Percentiles rank a stretch among this genome's conserved stretches.
phyloP scores from a whole-genome alignment of 768 basidiomycete species.

The Tricholoma matsutake region DNA sequence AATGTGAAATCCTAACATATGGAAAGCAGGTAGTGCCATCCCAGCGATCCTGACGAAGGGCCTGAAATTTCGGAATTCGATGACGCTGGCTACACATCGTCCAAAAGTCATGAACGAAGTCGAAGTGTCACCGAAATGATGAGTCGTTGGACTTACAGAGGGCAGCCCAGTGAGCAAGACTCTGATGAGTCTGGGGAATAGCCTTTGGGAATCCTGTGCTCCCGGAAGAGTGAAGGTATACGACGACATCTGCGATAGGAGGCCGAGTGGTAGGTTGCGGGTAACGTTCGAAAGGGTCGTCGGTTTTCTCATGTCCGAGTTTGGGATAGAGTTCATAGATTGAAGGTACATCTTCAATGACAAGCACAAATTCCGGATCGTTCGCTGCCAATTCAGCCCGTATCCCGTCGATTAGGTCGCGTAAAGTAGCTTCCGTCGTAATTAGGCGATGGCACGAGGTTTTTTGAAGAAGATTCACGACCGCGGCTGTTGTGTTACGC shows the following conservation, averaged over 20 bases:
- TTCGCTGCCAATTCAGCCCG: constrained; percentile 13
- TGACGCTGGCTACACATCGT: constrained; percentile 9
- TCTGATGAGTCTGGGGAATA: constrained; percentile 32
- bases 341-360: constrained; percentile 29
- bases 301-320: constrained; percentile 30
- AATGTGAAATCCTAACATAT: constrained; percentile 28
- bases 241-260: constrained; percentile 21
- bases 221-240: constrained; percentile 50
- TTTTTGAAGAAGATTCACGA: constrained; percentile 29
- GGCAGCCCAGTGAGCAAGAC: constrained; percentile 30
- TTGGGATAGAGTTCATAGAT: constrained; percentile 38
- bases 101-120: not conserved
- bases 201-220: constrained; percentile 46
- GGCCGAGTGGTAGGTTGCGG: constrained; percentile 12
- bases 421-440: constrained; percentile 27
- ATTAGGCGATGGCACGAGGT: constrained; percentile 37
- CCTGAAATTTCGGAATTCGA: constrained; percentile 11
- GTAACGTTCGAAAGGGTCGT: constrained; percentile 29
- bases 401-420: constrained; percentile 28
- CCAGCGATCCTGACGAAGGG: constrained; percentile 19
- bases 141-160: constrained; percentile 26
- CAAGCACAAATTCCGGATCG: constrained; percentile 19
- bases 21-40: constrained; percentile 39
- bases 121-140: not conserved
- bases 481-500: constrained; percentile 31